Percentiles rank a stretch among this genome's conserved stretches.
These are phyloP conservation scores for Candida namnaoensis DNA, from an alignment of 805 yeast species.

Conservation along the genomic window DNA sequence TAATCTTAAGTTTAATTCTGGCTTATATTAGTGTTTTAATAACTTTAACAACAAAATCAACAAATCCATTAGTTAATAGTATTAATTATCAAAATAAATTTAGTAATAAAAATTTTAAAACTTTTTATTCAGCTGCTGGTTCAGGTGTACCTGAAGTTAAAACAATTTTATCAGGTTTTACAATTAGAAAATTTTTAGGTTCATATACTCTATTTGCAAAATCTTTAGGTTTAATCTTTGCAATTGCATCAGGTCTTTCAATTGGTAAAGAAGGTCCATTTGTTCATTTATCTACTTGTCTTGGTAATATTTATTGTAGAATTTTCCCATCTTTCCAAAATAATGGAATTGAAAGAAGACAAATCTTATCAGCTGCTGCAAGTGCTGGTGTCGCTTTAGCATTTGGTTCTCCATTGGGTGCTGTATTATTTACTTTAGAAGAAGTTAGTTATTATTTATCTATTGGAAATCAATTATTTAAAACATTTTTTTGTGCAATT, in stretches of 20 bases:
- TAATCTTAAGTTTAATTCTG: conserved; percentile 26
- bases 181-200: conserved; percentile 44
- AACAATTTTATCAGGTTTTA: conserved; percentile 50
- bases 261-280: conserved; percentile 58
- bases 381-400: conserved; percentile 54
- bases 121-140: conserved; percentile 45
- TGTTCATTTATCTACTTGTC: conserved; percentile 51
- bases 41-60: conserved; percentile 37
- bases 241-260: conserved; percentile 49
- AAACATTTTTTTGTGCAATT: conserved; percentile 48
- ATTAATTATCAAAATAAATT: not conserved
- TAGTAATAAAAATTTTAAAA: not conserved
- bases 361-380: conserved; percentile 46
- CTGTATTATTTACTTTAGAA: conserved; percentile 46
- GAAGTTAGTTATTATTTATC: conserved; percentile 49
- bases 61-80: conserved; percentile 16
- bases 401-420: conserved; percentile 54
- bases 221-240: conserved; percentile 36
- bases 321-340: conserved; percentile 33
- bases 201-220: conserved; percentile 40
- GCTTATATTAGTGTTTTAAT: conserved; percentile 35
- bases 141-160: conserved; percentile 58
- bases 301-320: conserved; percentile 45
- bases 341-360: conserved; percentile 43
- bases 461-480: conserved; percentile 38